Percentiles rank a stretch among this genome's conserved stretches.
Evolutionary conservation across 2,329 filamentous ascomycete genomes (phyloP).

Genomic region (Akanthomyces uredinophilus): DNA sequence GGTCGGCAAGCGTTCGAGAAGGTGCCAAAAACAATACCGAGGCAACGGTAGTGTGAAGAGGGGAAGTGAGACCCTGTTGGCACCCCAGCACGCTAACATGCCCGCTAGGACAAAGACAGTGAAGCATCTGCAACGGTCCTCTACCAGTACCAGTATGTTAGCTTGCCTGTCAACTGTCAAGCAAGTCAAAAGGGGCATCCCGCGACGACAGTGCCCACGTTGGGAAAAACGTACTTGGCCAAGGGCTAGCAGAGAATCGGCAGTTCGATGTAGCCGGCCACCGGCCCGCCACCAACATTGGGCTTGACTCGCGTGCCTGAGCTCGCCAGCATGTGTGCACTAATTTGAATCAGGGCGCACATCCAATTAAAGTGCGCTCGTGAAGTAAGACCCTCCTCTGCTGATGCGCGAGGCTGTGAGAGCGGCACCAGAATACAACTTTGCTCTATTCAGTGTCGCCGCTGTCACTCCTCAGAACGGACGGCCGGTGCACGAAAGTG

Average conservation of each 20-base stretch:
- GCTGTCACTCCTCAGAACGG: neutral
- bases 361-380: neutral
- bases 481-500: neutral
- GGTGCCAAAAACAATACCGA: neutral
- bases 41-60: neutral
- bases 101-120: neutral
- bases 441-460: neutral
- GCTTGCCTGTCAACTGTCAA: too few relatives aligned
- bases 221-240: neutral
- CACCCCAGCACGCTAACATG: neutral
- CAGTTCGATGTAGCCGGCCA: neutral
- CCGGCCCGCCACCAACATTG: neutral
- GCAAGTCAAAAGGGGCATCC: neutral
- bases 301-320: neutral
- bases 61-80: neutral
- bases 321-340: neutral
- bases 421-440: neutral
- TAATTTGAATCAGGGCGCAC: neutral
- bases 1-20: neutral
- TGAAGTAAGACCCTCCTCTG: neutral
- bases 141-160: too few relatives aligned
- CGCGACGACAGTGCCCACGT: neutral
- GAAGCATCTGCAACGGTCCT: slow-evolving; percentile 1
- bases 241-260: neutral
- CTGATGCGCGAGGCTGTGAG: neutral